Evolutionary conservation across 805 yeast genomes (phyloP), one percentile per base, ranked within the genome.

Genomic region (Yarrowia porcina): DNA sequence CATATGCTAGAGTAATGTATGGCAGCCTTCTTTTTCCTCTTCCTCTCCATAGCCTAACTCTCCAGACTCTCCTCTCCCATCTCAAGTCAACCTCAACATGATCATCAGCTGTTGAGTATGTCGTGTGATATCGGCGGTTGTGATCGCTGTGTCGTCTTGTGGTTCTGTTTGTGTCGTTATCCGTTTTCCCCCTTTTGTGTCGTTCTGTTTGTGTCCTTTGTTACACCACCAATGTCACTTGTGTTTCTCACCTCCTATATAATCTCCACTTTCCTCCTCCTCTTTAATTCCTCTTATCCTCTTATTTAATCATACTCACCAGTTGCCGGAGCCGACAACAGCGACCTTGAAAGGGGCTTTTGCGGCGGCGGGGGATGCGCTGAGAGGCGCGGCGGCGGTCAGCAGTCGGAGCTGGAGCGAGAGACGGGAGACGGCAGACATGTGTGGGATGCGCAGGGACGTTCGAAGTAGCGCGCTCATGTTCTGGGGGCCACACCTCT

Each of bases 271-370:
- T 25, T 25, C 28, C 28, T 8, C 8, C 8, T 8, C 28, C 28
- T 25, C n/a, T 15, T 11, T 9, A 2, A 33, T 32, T 17, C 36
- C 17, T 15, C 17, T 9, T 15, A 33, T 12, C 9, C 39, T 17
- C 39, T 13, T 12, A 18, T 18, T 13, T 21, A 1, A 3, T n/a
- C 15, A 17, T 30, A 44, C 74, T 63, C 61, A 71, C 90, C 99
- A 93, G 77, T 93, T 93, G 73, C 98, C 99, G 30, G 97, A 91
- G 42, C 99, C 99, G 67, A 94, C 86, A 63, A 91, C 90, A 41
- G 91, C 80, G 44, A 87, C 81, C 70, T 79, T 82, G 76, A 79
- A 85, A 21, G 81, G 82, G 9, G 44, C 23, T 28, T 42, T 44
- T 49, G 39, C 49, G 30, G 47, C 36, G n/a, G 61, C 39, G 49